Conservation (phyloP, 2,329 filamentous ascomycete genomes). For the Penicillium sp. region DNA sequence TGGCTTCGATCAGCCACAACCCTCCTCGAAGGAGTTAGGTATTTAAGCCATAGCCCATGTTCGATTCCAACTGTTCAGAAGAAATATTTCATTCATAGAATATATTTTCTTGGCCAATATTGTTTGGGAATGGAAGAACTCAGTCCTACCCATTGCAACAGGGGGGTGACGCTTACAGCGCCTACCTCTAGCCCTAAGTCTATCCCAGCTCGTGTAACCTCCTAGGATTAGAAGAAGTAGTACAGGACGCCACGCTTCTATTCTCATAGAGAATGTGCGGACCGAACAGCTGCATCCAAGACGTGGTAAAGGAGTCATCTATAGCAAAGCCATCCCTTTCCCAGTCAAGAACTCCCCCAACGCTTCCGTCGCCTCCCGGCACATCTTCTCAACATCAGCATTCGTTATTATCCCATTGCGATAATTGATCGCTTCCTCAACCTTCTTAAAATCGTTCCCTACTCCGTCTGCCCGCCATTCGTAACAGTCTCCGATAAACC, state of each 20-base stretch:
- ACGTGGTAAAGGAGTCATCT: not conserved
- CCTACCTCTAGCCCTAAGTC: not conserved
- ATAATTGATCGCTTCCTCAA: slow-evolving; percentile 26
- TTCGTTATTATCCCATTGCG: slow-evolving; percentile 27
- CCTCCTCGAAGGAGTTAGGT: not conserved
- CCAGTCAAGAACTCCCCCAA: slow-evolving; percentile 23
- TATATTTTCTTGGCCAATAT: too few species aligned
- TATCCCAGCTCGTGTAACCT: not conserved
- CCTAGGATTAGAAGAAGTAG: too few species aligned
- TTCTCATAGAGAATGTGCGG: not conserved
- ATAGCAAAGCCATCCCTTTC: slow-evolving; percentile 15
- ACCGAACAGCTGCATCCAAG: not conserved
- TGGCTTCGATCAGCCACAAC: not conserved
- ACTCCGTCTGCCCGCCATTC: slow-evolving; percentile 36
- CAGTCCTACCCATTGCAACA: too few species aligned
- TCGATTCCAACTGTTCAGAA: not conserved
- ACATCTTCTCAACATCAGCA: slow-evolving; percentile 33
- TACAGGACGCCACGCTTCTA: not conserved
- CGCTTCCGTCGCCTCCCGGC: slow-evolving; percentile 29
- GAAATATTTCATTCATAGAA: too few species aligned
- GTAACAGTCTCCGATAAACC: slow-evolving; percentile 38
- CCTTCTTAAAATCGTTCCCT: slow-evolving; percentile 23
- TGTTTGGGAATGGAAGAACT: too few species aligned
- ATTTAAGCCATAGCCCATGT: not conserved
- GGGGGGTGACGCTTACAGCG: too few species aligned